Evolutionary conservation across 176 grass and related monocot genomes (phyloP), one percentile per base, ranked within the genome.

Genomic region (Zea luxurians): DNA sequence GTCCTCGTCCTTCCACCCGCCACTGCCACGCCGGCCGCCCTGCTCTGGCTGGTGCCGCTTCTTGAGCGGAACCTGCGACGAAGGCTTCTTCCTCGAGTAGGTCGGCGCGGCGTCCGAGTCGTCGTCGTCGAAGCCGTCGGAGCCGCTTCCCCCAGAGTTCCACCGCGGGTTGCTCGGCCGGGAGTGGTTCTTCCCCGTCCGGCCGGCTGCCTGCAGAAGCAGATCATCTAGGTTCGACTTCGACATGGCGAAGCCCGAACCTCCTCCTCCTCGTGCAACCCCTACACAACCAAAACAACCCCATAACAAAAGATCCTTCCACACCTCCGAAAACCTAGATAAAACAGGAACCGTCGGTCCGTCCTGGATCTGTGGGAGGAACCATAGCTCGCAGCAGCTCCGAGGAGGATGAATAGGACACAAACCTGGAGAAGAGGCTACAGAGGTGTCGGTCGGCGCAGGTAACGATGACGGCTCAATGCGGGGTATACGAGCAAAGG

Each of bases 1-100:
- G 0, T 75, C 84, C 5, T 83, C 77, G 2, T 62, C 85, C 16
- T 64, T 36, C 84, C 88, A 70, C 9, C 75, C 44, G 4, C 75
- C 47, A 0, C 66, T 66, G 40, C 44, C 68, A 27, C 21, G 12
- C 62, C 63, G 57, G 46, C 40, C 75, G 55, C 82, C 84, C 35
- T 83, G 87, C 44, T 83, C 83, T 8, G 80, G 57, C 63, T 91
- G 94, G 74, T 89, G 89, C 55, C 91, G 82, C 80, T 97, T 94
- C 84, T 97, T 97, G 16, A 97, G 89, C 52, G 94, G 94, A 6
- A 93, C 87, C 62, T 97, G 94, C n/a, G 84, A 89, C 47, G 75
- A 78, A 21, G 65, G 84, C 37, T 85, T 84, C 82, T 80, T 86
- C 78, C 84, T 84, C 53, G 83, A 57, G 63, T 90, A 74, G 66